These are phyloP conservation scores for Coemansia furcata DNA, from an alignment of 192 early-diverging fungal species.

Conservation along the genomic window DNA sequence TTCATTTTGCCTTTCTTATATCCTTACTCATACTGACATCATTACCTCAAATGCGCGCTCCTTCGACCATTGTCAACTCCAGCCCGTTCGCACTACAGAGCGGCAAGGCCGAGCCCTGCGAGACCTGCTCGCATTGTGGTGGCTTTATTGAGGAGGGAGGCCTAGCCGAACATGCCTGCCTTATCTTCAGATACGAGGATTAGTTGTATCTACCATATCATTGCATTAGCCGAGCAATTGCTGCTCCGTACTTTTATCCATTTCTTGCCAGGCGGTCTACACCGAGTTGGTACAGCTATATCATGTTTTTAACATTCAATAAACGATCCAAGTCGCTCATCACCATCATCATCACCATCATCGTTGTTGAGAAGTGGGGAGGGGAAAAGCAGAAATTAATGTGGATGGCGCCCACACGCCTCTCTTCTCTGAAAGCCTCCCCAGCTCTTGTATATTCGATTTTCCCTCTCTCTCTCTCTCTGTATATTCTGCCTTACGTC, in stretches of 20 bases:
- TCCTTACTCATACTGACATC: not conserved
- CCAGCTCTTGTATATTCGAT: not conserved
- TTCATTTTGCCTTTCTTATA: not conserved
- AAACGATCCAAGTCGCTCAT: not conserved
- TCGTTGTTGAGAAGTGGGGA: not conserved
- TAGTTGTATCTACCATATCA: not conserved
- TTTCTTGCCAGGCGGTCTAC: not conserved
- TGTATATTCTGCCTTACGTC: not conserved
- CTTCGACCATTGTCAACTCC: not conserved
- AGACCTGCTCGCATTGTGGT: not conserved
- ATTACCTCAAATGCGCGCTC: not conserved
- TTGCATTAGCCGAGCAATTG: not conserved
- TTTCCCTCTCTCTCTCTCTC: not conserved
- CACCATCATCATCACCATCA: not conserved
- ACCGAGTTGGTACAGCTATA: not conserved
- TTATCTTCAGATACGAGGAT: not conserved
- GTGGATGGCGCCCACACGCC: not conserved
- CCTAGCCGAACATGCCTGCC: not conserved
- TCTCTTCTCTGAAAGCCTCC: not conserved
- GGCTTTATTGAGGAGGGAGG: not conserved
- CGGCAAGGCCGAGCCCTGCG: not conserved
- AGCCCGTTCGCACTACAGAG: not conserved
- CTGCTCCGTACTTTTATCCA: not conserved
- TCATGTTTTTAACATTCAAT: not conserved
- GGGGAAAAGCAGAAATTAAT: not conserved